Evolutionary conservation across 208 protist genomes (phyloP).

Genomic region (Acanthamoeba culbertsoni): DNA sequence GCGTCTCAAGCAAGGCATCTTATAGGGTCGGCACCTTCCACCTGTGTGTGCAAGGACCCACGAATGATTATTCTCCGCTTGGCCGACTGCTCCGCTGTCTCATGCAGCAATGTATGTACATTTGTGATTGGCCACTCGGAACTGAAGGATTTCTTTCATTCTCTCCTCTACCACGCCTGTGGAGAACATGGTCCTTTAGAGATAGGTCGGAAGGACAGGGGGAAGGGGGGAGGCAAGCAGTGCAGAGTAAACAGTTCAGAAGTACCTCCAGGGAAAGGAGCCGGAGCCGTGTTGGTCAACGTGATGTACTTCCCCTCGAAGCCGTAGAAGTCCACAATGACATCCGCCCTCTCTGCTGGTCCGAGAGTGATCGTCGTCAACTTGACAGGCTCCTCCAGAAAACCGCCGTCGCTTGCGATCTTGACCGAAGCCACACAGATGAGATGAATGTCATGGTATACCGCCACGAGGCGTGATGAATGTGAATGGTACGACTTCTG

Average conservation of each 20-base stretch:
- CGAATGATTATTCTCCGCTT: background rate
- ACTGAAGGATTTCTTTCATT: constrained; percentile 1
- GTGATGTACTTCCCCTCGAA: background rate
- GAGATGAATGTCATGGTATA: background rate
- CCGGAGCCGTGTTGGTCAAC: background rate
- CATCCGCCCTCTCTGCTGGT: background rate
- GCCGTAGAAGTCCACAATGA: constrained; percentile 25
- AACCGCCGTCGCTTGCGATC: constrained; percentile 25
- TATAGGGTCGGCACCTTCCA: background rate
- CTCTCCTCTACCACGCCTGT: background rate
- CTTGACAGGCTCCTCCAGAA: background rate
- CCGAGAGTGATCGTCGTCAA: background rate
- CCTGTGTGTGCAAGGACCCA: too few relatives aligned
- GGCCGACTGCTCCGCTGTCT: background rate
- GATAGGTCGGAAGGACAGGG: background rate
- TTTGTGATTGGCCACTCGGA: background rate
- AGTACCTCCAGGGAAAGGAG: background rate
- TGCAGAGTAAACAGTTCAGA: background rate
- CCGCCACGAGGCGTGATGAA: background rate
- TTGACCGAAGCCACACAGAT: too few relatives aligned
- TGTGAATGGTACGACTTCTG: too few relatives aligned
- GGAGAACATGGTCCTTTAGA: background rate
- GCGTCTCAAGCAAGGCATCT: background rate
- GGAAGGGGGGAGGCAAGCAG: background rate
- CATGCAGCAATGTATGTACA: background rate